Conservation (phyloP, 1,139 yeast genomes). For the Yamadazyma membranifaciens region DNA sequence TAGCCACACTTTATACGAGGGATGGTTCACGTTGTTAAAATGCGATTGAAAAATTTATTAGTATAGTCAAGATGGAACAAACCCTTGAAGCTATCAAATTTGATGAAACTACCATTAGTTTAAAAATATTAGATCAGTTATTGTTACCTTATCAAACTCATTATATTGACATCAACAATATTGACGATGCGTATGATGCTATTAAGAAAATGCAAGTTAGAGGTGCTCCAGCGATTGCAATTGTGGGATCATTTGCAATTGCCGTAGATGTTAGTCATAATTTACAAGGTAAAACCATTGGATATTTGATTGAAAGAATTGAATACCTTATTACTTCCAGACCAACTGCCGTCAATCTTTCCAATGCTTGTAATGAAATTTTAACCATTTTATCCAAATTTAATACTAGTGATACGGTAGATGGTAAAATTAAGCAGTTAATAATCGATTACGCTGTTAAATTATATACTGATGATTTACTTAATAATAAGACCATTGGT, state of each 20-base stretch:
- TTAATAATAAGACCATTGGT: conserved; percentile 76
- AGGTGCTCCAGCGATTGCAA: conserved; percentile 98
- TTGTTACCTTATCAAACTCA: conserved; percentile 74
- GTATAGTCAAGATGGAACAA: background rate
- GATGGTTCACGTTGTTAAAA: background rate
- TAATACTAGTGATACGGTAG: conserved; percentile 15
- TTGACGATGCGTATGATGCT: conserved; percentile 75
- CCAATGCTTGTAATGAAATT: conserved; percentile 72
- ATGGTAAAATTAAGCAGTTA: conserved; percentile 30
- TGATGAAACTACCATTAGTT: conserved; percentile 41
- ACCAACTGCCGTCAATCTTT: conserved; percentile 93
- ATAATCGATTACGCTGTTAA: conserved; percentile 53
- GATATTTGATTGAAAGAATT: conserved; percentile 45
- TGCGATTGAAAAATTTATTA: too few relatives aligned
- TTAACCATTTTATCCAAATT: conserved; percentile 26
- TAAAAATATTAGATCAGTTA: conserved; percentile 77
- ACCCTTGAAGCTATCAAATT: conserved; percentile 71
- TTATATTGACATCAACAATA: conserved; percentile 58
- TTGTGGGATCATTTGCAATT: conserved; percentile 86
- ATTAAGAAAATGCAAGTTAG: conserved; percentile 91
- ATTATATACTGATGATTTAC: conserved; percentile 72
- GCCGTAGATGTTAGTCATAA: conserved; percentile 57
- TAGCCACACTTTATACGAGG: too few relatives aligned
- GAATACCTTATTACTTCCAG: conserved; percentile 73
- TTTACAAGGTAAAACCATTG: conserved; percentile 20